Base-by-base conservation (phyloP, 768 basidiomycete genomes). In the Kwoniella mangroviensis region DNA sequence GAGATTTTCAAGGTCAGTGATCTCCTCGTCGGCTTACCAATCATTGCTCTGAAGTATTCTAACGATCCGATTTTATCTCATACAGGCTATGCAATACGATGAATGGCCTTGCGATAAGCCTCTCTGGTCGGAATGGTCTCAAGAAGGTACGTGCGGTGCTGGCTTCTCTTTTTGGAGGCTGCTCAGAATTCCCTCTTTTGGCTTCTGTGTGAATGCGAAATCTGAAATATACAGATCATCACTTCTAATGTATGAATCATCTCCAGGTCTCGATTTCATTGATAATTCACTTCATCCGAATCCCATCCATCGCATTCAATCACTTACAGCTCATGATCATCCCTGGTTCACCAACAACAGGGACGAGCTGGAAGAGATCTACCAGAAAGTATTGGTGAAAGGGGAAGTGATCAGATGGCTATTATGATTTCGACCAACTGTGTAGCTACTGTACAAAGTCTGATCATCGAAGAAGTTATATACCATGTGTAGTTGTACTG, bases 331-430 rank as follows among this genome's bases (percentile, higher is more conserved):
- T 0, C 69, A 70, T 13, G 57, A 72, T 34, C 58, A 65, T 40
- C 63, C 63, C 34, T 65, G 69, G 65, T 78, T 84, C 64, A 89
- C 45, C 45, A 49, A 49, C 3, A 91, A 92, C 78, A 88, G 90
- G 74, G 89, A 87, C 81, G 92, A 93, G 81, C 85, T 92, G 56
- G 79, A 84, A 60, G 84, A 90, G 53, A 86, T 94, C 43, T 87
- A 87, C 79, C 86, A 87, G 73, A 89, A 92, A 82, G 68, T 69
- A 0, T 15, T 69, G 54, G 49, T 67, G 10, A 64, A 54, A 41
- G 63, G 63, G 24, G 63, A 54, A 34, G 26, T 64, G 17, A 64
- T 64, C 1, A 26, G 52, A 22, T 40, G 34, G 22, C 26, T 64
- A 34, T 43, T 49, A 1, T 49, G 56, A 58, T 55, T 45, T 2